These are phyloP conservation scores for Diphasiastrum complanatum DNA, from an alignment of 83 land plant genomes.

Conservation along the genomic window DNA sequence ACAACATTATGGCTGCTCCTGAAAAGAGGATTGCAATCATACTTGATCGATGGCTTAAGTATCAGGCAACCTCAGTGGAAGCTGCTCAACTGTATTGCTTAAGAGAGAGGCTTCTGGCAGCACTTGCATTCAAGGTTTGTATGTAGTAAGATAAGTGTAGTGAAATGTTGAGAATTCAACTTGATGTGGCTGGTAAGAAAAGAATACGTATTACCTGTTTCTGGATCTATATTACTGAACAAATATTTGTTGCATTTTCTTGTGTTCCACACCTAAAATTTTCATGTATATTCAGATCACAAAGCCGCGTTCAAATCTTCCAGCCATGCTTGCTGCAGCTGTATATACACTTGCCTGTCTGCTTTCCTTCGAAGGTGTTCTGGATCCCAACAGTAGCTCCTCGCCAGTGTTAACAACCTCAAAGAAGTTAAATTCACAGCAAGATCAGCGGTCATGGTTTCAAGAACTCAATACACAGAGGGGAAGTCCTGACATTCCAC, in stretches of 20 bases:
- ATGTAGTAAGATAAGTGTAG: neutral
- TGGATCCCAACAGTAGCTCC: neutral
- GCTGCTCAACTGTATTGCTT: constrained; percentile 84
- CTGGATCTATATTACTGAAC: no score
- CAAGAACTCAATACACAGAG: neutral
- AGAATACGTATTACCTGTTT: neutral
- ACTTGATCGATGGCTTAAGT: constrained; percentile 77
- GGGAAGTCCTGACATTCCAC: constrained; percentile 1
- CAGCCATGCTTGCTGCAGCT: constrained; percentile 57
- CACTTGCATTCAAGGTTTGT: constrained; percentile 67
- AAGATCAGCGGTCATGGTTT: neutral
- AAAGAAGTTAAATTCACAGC: neutral
- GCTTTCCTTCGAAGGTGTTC: constrained; percentile 65
- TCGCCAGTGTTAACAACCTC: neutral
- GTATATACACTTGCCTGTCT: constrained; percentile 59
- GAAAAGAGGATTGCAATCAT: constrained; percentile 54
- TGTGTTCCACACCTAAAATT: neutral
- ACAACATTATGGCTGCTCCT: constrained; percentile 59
- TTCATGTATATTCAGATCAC: constrained; percentile 40
- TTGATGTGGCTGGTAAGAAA: neutral
- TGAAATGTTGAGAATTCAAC: constrained; percentile 1
- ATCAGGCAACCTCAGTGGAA: constrained; percentile 67
- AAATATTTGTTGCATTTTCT: no score
- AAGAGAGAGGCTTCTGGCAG: constrained; percentile 69
- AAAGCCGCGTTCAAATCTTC: constrained; percentile 52